Evolutionary conservation across 805 yeast genomes (phyloP).

Genomic region (Candida rishiriensis): DNA sequence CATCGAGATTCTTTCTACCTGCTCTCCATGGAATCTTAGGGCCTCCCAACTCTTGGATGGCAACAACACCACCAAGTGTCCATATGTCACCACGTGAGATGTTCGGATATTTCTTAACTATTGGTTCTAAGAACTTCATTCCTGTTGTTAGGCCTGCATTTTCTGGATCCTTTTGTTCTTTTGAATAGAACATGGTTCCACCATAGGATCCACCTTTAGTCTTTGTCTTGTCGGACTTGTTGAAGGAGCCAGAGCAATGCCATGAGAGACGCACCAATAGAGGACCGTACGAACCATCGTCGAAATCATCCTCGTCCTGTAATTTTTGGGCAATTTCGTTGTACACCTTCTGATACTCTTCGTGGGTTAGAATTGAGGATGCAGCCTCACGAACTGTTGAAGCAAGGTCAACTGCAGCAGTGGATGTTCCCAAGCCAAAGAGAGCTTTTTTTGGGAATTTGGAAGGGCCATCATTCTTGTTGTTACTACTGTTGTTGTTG

Average conservation of each 20-base stretch:
- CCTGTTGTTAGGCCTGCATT: conserved; percentile 52
- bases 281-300: conserved; percentile 58
- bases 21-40: conserved; percentile 57
- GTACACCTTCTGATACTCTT: conserved; percentile 63
- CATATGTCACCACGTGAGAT: conserved; percentile 64
- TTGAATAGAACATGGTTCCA: conserved; percentile 47
- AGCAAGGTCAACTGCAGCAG: conserved; percentile 26
- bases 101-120: conserved; percentile 54
- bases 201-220: conserved; percentile 45
- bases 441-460: conserved; percentile 18
- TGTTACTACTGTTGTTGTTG: conserved; percentile 9
- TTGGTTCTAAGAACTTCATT: conserved; percentile 50
- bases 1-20: conserved; percentile 39
- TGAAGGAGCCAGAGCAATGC: conserved; percentile 48
- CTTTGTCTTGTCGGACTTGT: conserved; percentile 37
- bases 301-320: conserved; percentile 51
- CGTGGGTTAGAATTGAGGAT: conserved; percentile 29
- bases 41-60: conserved; percentile 61
- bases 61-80: conserved; percentile 67
- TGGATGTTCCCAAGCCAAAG: conserved; percentile 30
- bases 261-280: conserved; percentile 43
- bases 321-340: conserved; percentile 66
- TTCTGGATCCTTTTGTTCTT: conserved; percentile 48
- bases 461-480: conserved; percentile 13
- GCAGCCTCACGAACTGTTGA: conserved; percentile 31